phyloP scores from a whole-genome alignment of 306 rosid species.

The Myrica gale region DNA sequence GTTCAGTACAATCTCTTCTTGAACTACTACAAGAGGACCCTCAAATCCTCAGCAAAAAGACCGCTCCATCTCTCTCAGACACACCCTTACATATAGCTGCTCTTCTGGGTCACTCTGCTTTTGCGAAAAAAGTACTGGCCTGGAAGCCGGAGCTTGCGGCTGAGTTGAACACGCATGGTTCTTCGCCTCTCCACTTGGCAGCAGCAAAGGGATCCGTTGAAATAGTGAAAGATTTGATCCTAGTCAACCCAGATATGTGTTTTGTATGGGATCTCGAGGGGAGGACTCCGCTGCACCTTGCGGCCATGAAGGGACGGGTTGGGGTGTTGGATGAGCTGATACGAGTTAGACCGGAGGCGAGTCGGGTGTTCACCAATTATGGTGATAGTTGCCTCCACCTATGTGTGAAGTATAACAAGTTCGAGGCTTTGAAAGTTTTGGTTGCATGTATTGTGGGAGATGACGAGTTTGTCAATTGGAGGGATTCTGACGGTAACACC shows the following conservation, averaged over 20 bases:
- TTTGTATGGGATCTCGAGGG: conserved; percentile 27
- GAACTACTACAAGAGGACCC: conserved; percentile 23
- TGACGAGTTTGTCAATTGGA: conserved; percentile 29
- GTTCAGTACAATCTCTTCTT: conserved; percentile 14
- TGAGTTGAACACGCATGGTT: conserved; percentile 10
- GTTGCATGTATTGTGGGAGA: conserved; percentile 21
- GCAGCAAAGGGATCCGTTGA: conserved; percentile 32
- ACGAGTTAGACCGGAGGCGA: conserved; percentile 23
- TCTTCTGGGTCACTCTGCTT: conserved; percentile 29
- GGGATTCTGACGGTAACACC: conserved; percentile 30
- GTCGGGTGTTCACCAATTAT: conserved; percentile 13
- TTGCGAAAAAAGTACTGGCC: conserved; percentile 21
- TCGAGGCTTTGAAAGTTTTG: conserved; percentile 31
- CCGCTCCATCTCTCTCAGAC: conserved; percentile 2
- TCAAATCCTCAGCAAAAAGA: conserved; percentile 14
- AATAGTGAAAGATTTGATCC: conserved; percentile 17
- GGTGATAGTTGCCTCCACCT: conserved; percentile 30
- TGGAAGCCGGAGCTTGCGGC: conserved; percentile 21
- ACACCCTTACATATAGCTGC: conserved; percentile 32
- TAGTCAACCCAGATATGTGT: conserved; percentile 26
- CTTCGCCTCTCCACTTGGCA: conserved; percentile 32
- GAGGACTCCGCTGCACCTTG: conserved; percentile 35
- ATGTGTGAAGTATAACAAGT: conserved; percentile 30
- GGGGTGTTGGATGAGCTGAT: conserved; percentile 27
- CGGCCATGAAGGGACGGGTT: conserved; percentile 31